A percentile compares a stretch with the other conserved stretches of the same genome.
These are phyloP conservation scores for Pythium grandisporangium DNA, from an alignment of 352 stramenopile species.

Conservation along the genomic window DNA sequence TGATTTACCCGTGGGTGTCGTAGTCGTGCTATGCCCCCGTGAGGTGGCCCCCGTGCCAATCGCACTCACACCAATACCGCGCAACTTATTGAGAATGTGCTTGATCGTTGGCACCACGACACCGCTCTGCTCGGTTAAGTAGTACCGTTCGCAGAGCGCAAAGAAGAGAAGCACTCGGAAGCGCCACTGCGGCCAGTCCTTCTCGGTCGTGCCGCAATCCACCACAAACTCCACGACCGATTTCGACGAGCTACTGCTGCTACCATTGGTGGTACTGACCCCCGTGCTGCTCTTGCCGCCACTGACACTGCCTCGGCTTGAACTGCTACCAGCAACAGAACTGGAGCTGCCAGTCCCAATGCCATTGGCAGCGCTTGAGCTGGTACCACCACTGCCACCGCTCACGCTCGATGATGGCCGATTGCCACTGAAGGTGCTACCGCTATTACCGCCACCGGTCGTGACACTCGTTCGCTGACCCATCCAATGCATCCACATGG, in stretches of 20 bases:
- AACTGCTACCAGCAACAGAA: no score
- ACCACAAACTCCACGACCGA: slow-evolving; percentile 43
- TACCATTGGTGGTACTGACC: slow-evolving; percentile 1
- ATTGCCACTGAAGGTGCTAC: no score
- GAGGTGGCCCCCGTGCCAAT: slow-evolving; percentile 2
- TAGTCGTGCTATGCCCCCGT: no score
- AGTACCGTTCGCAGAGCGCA: slow-evolving; percentile 31
- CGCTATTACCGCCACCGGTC: neutral
- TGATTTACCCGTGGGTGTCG: no score
- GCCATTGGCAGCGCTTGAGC: no score
- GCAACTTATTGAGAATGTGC: slow-evolving; percentile 48
- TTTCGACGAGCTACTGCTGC: slow-evolving; percentile 13
- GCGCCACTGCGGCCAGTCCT: slow-evolving; percentile 36
- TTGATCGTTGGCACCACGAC: slow-evolving; percentile 41
- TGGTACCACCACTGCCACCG: neutral
- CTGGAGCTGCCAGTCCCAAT: no score
- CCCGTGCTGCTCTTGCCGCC: neutral
- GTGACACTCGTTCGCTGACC: slow-evolving; percentile 2
- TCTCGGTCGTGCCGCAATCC: slow-evolving; percentile 24
- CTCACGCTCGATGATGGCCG: neutral
- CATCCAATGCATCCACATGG: slow-evolving; percentile 54
- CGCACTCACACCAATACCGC: slow-evolving; percentile 13
- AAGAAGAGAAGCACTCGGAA: slow-evolving; percentile 48
- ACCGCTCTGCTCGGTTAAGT: slow-evolving; percentile 19
- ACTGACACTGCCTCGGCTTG: no score